Evolutionary conservation across 306 rosid species (phyloP), one percentile per base, ranked within the genome.

Genomic region (Gleditsia sinensis): DNA sequence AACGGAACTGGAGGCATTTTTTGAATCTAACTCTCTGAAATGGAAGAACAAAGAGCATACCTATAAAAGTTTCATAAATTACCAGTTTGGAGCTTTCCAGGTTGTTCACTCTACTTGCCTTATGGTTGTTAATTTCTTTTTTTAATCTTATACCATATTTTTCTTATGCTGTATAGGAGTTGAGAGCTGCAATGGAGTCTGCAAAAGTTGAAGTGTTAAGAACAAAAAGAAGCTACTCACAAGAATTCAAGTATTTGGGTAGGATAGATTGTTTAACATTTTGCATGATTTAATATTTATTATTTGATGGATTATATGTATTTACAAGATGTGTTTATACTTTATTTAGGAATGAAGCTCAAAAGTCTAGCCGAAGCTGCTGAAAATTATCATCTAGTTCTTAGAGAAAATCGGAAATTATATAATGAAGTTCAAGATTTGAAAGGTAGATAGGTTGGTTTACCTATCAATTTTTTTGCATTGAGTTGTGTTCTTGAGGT

Each of bases 381-480:
- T 46, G 89, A 84, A 71, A 92, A 90, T 80, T 92, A 92, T 80
- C 97, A 95, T 40, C 76, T 76, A 56, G 93, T 91, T 80, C 88
- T 95, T 74, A 78, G 83, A 16, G 99, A 95, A 84, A 95, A 95
- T 71, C 86, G 99, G 28, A 90, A 87, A 80, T 77, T 95, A 81
- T 95, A 95, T 71, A 92, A 95, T 60, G 98, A 95, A 75, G 98
- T 95, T 79, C 99, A 95, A 75, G 99, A 95, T 77, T 87, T 95
- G 82, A 95, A 92, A 88, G 99, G 99, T 92, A 81, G 17, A 24
- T 27, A 48, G 74, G 65, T 61, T 10, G 17, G 33, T 62, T 68
- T 68, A 7, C 73, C 30, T 19, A 19, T 67, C 43, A 30, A 9
- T 36, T 13, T 17, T n/a, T 33, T 61, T 19, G 67, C 48, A 34